phyloP scores from a whole-genome alignment of 345 rosid species.

The Boechera retrofracta region DNA sequence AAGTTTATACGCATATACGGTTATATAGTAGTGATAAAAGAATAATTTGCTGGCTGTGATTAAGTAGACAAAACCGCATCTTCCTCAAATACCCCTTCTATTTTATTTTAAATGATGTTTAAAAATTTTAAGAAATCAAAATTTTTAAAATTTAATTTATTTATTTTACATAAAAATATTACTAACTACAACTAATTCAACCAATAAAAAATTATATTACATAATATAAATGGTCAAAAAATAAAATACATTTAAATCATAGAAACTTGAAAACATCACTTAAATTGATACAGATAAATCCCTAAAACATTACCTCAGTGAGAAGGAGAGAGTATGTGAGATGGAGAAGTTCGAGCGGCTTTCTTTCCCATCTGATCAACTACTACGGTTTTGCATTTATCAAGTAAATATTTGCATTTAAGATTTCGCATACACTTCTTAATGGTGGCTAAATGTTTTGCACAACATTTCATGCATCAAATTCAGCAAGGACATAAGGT shows the following conservation, averaged over 20 bases:
- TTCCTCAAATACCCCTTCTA: neutral
- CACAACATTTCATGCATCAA: conserved; percentile 42
- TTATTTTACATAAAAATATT: too few relatives aligned
- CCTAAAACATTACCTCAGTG: too few relatives aligned
- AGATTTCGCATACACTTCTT: conserved; percentile 30
- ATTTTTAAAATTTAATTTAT: too few relatives aligned
- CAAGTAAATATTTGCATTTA: conserved; percentile 6
- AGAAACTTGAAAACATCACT: too few relatives aligned
- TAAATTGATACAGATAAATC: too few relatives aligned
- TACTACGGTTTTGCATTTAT: neutral
- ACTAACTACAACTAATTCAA: too few relatives aligned
- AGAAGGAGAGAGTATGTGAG: neutral
- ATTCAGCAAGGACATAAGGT: conserved; percentile 44
- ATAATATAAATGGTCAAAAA: too few relatives aligned
- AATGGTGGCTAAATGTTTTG: conserved; percentile 26
- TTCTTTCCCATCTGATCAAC: conserved; percentile 37
- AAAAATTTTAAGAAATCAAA: too few relatives aligned
- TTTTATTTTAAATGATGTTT: too few relatives aligned
- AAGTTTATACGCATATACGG: conserved; percentile 3
- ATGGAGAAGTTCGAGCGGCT: conserved; percentile 33
- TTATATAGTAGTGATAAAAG: neutral
- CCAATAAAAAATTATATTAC: too few relatives aligned
- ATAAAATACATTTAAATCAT: too few relatives aligned
- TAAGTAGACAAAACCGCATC: conserved; percentile 28
- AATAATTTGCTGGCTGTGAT: conserved; percentile 17